phyloP scores from a whole-genome alignment of 1,284 basidiomycete genomes.

The Entoloma clypeatum region DNA sequence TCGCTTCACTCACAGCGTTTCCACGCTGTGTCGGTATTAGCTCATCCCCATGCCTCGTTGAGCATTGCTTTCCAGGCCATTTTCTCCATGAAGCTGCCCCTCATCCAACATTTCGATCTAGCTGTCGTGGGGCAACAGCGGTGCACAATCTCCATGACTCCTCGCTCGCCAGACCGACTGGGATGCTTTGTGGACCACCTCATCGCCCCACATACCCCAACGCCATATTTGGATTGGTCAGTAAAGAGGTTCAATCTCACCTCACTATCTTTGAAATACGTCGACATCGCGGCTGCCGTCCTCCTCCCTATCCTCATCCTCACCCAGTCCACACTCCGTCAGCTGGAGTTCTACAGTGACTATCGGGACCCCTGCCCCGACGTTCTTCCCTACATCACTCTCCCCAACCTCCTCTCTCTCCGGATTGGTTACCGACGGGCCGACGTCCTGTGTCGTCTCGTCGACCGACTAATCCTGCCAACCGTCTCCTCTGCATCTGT shows the following conservation, averaged over 20 bases:
- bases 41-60: slow-evolving; percentile 3
- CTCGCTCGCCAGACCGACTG: slow-evolving; percentile 2
- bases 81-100: slow-evolving; percentile 12
- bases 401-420: slow-evolving; percentile 16
- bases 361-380: slow-evolving; percentile 1
- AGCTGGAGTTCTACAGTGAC: slow-evolving; percentile 15
- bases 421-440: slow-evolving; percentile 14
- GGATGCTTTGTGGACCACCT: background rate
- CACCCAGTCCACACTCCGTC: slow-evolving; percentile 16
- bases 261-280: slow-evolving; percentile 16
- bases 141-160: slow-evolving; percentile 8
- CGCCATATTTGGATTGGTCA: slow-evolving; percentile 16
- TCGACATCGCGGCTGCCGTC: slow-evolving; percentile 7
- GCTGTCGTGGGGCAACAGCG: slow-evolving; percentile 7
- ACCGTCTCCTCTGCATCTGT: slow-evolving; percentile 11
- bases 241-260: slow-evolving; percentile 14
- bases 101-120: slow-evolving; percentile 11
- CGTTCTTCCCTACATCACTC: slow-evolving; percentile 8
- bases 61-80: slow-evolving; percentile 3
- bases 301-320: slow-evolving; percentile 16
- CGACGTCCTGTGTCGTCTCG: slow-evolving; percentile 7
- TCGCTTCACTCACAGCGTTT: slow-evolving; percentile 11
- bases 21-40: slow-evolving; percentile 9
- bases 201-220: slow-evolving; percentile 2
- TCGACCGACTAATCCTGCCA: slow-evolving; percentile 11